Base-by-base conservation (phyloP, 352 stramenopile genomes). In the Thraustotheca clavata region DNA sequence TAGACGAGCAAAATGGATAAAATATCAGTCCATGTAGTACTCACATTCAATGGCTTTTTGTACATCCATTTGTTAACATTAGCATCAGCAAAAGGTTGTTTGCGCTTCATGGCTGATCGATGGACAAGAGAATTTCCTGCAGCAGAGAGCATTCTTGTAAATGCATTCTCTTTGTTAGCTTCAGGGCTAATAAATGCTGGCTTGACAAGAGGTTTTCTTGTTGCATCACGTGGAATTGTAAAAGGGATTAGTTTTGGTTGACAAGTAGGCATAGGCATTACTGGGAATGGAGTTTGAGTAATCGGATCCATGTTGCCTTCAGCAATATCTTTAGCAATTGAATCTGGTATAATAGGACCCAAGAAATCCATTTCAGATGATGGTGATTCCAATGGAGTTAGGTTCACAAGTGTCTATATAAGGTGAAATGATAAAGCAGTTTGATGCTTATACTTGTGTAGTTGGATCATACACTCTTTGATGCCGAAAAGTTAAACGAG, bases 301-400 rank as follows among this genome's bases (percentile, higher is more conserved):
- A 91, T 90, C 4, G 84, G 84, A 39, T 93, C 84, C 70, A 91
- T 78, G 49, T 88, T 71, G 46, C 84, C 84, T 43, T 86, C 63
- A 16, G 84, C 82, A 49, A 93, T 86, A 24, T 61, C 71, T 27
- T 62, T 67, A 4, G 84, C 82, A 26, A 77, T 33, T 22, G 76
- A 73, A 29, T 77, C 63, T 0, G 69, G 9, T 6, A 93, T 62
- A 47, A 79, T 69, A 1, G 80, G 79, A 0, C 84, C 84, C 5
- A 93, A 67, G 46, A 89, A 93, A 18, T 86, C 72, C 74, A 86
- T 80, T 31, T 83, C 67, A 1, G 73, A 27, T 24, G 76, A 11
- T 8, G 76, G 62, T 0, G 60, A 32, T 35, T 76, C 67, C 47
- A 89, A 74, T 1, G 80, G 76, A 12, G 82, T 88, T 34, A 93